A percentile compares a stretch with the other conserved stretches of the same genome.
phyloP scores from a whole-genome alignment of 1,139 yeast genomes.

The Kluyveromyces sp. region DNA sequence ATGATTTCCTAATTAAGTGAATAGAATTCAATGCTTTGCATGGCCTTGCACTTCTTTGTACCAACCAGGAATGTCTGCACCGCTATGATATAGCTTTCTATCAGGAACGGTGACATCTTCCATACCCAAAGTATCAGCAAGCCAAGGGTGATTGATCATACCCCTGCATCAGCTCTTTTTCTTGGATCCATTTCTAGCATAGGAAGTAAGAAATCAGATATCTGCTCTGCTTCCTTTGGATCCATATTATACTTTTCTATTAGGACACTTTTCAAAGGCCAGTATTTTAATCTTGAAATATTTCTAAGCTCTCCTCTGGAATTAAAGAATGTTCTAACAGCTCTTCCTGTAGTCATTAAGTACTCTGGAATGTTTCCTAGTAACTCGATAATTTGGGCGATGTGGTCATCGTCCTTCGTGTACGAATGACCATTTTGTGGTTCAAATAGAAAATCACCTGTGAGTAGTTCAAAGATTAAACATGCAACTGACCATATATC shows the following conservation, averaged over 20 bases:
- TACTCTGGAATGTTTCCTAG: constrained; percentile 50
- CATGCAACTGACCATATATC: constrained; percentile 75
- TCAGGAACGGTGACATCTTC: constrained; percentile 42
- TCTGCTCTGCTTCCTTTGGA: constrained; percentile 43
- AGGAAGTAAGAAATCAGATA: constrained; percentile 55
- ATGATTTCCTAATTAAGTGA: background rate
- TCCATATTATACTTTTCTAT: constrained; percentile 52
- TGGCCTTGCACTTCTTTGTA: constrained; percentile 26
- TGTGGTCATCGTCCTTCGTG: constrained; percentile 63
- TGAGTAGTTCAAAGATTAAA: constrained; percentile 58
- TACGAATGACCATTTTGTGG: constrained; percentile 46
- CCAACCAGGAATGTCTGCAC: constrained; percentile 67
- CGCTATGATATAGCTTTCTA: constrained; percentile 51
- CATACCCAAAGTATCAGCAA: constrained; percentile 52
- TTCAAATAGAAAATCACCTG: constrained; percentile 71
- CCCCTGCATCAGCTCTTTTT: constrained; percentile 72
- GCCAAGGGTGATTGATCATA: constrained; percentile 67
- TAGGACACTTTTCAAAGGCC: constrained; percentile 58
- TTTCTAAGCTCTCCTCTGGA: constrained; percentile 48
- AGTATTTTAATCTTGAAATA: constrained; percentile 52
- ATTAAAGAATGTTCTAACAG: constrained; percentile 45
- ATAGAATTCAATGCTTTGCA: constrained; percentile 17
- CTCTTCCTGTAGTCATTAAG: constrained; percentile 43
- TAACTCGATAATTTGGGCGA: constrained; percentile 66
- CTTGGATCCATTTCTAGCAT: constrained; percentile 64